Conservation (phyloP, 176 grass and related monocot species). For the Rhynchospora breviuscula region DNA sequence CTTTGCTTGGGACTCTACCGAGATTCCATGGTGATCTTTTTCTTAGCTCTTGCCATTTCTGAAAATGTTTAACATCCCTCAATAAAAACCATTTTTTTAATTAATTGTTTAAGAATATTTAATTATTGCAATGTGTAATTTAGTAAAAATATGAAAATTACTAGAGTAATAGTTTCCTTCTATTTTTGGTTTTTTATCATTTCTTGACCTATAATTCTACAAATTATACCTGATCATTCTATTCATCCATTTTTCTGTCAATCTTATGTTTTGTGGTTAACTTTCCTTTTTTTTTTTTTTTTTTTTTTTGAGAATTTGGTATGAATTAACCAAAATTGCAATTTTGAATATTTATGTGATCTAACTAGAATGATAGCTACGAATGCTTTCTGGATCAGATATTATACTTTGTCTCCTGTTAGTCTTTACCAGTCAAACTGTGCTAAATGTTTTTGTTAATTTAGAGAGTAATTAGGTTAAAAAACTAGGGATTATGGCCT, state of each 20-base stretch:
- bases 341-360: too few species aligned
- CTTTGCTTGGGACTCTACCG: constrained; percentile 81
- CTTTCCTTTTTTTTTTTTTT: too few species aligned
- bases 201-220: not conserved
- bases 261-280: not conserved
- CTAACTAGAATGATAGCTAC: too few species aligned
- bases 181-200: not conserved
- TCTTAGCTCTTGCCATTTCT: not conserved
- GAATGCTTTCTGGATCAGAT: too few species aligned
- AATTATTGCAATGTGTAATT: not conserved
- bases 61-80: constrained; percentile 10
- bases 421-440: too few species aligned
- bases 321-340: too few species aligned
- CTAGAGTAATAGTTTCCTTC: not conserved
- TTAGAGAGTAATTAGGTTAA: too few species aligned
- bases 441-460: too few species aligned
- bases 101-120: not conserved
- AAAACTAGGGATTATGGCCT: too few species aligned
- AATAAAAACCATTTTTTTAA: not conserved
- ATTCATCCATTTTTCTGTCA: not conserved
- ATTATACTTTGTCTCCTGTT: too few species aligned
- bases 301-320: too few species aligned
- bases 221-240: not conserved
- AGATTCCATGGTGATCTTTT: constrained; percentile 59
- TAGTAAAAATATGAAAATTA: not conserved